These are phyloP conservation scores for Phycomyces nitens DNA, from an alignment of 192 early-diverging fungal species.

Conservation along the genomic window DNA sequence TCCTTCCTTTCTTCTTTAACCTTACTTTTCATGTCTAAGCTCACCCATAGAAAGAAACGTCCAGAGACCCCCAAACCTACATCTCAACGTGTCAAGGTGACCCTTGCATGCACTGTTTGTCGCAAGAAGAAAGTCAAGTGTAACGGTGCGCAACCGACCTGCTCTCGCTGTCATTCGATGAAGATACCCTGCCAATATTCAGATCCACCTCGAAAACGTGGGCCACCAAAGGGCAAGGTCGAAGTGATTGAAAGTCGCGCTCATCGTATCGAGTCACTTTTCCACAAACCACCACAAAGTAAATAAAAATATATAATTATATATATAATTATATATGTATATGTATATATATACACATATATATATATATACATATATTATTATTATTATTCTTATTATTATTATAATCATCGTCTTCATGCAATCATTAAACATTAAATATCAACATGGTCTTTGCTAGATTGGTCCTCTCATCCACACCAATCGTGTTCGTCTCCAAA, in stretches of 20 bases:
- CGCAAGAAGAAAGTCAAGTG: slow-evolving; percentile 83
- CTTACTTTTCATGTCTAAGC: background rate
- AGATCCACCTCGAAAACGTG: slow-evolving; percentile 49
- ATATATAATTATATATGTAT: slow-evolving; percentile 5
- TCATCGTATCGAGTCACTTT: slow-evolving; percentile 66
- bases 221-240: slow-evolving; percentile 81
- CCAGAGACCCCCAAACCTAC: background rate
- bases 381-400: too few relatives aligned
- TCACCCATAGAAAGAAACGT: background rate
- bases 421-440: too few relatives aligned
- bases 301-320: background rate
- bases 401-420: too few relatives aligned
- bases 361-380: too few relatives aligned
- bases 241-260: slow-evolving; percentile 74
- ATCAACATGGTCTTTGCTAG: too few relatives aligned
- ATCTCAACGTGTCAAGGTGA: slow-evolving; percentile 33
- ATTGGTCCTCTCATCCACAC: too few relatives aligned
- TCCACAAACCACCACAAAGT: slow-evolving; percentile 22
- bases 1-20: background rate
- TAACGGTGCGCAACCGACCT: slow-evolving; percentile 62
- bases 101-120: slow-evolving; percentile 45
- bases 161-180: slow-evolving; percentile 69
- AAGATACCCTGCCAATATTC: slow-evolving; percentile 49
- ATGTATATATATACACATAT: too few relatives aligned
- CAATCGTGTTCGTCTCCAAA: background rate